phyloP scores from a whole-genome alignment of 371 early-diverging fungal genomes.

The Mortierella sp. region DNA sequence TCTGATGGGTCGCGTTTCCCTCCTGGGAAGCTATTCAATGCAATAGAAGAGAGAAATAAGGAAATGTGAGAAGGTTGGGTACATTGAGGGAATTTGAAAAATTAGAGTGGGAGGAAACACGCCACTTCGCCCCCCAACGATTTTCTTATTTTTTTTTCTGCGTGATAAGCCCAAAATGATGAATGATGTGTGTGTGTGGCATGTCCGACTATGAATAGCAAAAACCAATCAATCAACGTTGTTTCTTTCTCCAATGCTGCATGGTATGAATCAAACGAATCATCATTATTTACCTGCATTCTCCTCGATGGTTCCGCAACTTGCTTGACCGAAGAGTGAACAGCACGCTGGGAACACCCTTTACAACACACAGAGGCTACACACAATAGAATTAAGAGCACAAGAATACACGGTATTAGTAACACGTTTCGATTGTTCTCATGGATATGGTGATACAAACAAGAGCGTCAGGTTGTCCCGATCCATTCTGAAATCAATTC shows the following conservation, averaged over 20 bases:
- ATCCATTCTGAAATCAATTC: background rate
- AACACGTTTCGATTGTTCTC: background rate
- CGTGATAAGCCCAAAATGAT: background rate
- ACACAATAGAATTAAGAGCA: background rate
- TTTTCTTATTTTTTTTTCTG: background rate
- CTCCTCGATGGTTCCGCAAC: slow-evolving; percentile 84
- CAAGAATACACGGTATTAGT: background rate
- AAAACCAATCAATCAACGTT: background rate
- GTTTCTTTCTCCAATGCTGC: too few relatives aligned
- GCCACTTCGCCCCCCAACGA: slow-evolving; percentile 17
- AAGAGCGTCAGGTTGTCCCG: background rate
- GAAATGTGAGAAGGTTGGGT: background rate
- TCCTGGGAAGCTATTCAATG: slow-evolving; percentile 72
- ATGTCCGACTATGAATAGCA: background rate
- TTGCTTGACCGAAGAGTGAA: slow-evolving; percentile 84
- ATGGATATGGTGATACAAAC: slow-evolving; percentile 5
- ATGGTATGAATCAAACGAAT: too few relatives aligned
- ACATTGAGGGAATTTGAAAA: background rate
- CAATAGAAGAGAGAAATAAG: background rate
- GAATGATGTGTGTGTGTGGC: background rate
- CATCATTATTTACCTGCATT: slow-evolving; percentile 82
- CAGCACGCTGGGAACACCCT: slow-evolving; percentile 77
- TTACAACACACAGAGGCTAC: slow-evolving; percentile 75
- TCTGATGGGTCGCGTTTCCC: slow-evolving; percentile 80
- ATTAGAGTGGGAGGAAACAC: background rate